Conservation (phyloP, 176 grass and related monocot genomes). For the Musa itinerans region DNA sequence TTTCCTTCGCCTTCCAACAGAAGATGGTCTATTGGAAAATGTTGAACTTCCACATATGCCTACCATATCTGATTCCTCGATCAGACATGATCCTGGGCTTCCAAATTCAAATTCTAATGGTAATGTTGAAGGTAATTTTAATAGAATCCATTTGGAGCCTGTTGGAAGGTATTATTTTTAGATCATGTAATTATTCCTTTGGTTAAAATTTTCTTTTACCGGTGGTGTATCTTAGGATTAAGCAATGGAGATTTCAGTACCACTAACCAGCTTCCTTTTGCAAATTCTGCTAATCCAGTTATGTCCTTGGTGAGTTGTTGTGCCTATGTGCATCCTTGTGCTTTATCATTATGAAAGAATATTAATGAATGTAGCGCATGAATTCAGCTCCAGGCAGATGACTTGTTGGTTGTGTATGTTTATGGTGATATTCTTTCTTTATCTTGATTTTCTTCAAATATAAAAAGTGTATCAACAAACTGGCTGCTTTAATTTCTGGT, state of each 20-base stretch:
- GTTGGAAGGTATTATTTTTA: too few relatives aligned
- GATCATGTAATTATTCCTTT: not conserved
- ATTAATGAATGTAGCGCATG: not conserved
- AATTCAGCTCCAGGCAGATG: not conserved
- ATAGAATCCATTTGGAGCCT: not conserved
- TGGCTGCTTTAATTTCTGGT: too few relatives aligned
- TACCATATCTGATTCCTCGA: conserved; percentile 6
- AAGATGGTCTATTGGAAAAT: conserved; percentile 67
- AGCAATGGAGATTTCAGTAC: conserved; percentile 31
- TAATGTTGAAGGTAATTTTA: conserved; percentile 42
- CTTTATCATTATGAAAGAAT: not conserved
- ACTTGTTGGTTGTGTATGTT: not conserved
- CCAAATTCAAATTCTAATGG: conserved; percentile 40
- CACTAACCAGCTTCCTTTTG: conserved; percentile 68
- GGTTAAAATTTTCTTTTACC: not conserved
- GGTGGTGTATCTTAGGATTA: conserved; percentile 25
- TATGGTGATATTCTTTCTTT: not conserved
- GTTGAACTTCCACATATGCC: conserved; percentile 48
- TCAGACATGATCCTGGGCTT: conserved; percentile 25
- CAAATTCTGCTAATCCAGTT: conserved; percentile 84
- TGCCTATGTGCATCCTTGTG: not conserved
- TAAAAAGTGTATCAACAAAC: too few relatives aligned
- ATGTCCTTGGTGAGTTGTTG: conserved; percentile 76
- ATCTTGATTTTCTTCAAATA: too few relatives aligned
- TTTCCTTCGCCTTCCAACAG: conserved; percentile 82